These are phyloP conservation scores for Hypoxylon subgilvum DNA, from an alignment of 495 filamentous ascomycete species.

Conservation along the genomic window DNA sequence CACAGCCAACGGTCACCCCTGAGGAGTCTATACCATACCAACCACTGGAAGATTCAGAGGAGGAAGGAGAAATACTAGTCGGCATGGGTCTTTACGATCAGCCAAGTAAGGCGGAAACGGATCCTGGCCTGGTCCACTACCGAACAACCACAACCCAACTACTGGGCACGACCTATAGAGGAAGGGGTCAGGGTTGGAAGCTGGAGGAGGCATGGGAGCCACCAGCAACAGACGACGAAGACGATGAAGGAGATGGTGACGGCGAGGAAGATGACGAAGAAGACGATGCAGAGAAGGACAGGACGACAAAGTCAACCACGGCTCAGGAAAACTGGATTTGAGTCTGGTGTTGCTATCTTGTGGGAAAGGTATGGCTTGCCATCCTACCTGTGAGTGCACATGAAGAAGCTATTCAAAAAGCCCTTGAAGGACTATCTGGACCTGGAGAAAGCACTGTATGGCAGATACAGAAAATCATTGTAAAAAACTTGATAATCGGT, in stretches of 20 bases:
- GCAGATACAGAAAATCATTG: conserved; percentile 1
- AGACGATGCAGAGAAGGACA: conserved; percentile 36
- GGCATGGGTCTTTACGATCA: conserved; percentile 84
- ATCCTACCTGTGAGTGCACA: neutral
- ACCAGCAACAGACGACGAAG: conserved; percentile 64
- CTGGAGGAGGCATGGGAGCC: conserved; percentile 84
- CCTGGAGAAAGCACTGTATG: conserved; percentile 9
- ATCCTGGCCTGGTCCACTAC: conserved; percentile 51
- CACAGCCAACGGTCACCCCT: conserved; percentile 47
- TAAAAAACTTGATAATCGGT: conserved; percentile 22
- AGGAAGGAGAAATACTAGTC: conserved; percentile 72
- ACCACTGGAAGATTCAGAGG: conserved; percentile 48
- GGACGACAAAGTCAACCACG: conserved; percentile 32
- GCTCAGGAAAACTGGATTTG: conserved; percentile 39
- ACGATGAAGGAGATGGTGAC: conserved; percentile 59
- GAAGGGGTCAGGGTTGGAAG: conserved; percentile 74
- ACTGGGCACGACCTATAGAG: conserved; percentile 47
- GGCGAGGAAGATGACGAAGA: conserved; percentile 43
- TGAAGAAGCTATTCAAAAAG: conserved; percentile 1
- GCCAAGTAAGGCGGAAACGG: conserved; percentile 55
- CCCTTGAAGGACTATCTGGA: conserved; percentile 13
- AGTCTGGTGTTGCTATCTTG: conserved; percentile 8
- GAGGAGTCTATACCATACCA: conserved; percentile 55
- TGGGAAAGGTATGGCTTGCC: neutral
- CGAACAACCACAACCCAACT: conserved; percentile 58